Conservation (phyloP, 2,329 filamentous ascomycete genomes). For the Trichophyton rubrum region DNA sequence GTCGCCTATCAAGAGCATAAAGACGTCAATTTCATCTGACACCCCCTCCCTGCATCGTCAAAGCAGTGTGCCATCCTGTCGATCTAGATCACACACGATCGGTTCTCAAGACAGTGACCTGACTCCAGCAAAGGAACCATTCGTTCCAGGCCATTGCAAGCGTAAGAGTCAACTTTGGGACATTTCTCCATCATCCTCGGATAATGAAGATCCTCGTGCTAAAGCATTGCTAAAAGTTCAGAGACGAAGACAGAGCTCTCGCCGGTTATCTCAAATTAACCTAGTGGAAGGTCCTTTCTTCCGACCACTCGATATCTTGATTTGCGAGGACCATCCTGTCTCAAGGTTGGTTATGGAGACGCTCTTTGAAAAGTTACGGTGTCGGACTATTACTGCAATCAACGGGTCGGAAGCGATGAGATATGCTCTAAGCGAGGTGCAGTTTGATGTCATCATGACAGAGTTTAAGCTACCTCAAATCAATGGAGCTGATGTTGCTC, state of each 20-base stretch:
- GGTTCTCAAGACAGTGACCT: conserved; percentile 87
- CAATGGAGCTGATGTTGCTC: conserved; percentile 85
- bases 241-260: conserved; percentile 85
- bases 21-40: conserved; percentile 27
- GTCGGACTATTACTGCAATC: conserved; percentile 79
- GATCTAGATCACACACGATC: conserved; percentile 79
- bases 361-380: conserved; percentile 84
- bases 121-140: conserved; percentile 50
- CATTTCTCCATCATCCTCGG: conserved; percentile 91
- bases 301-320: conserved; percentile 80
- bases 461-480: conserved; percentile 93
- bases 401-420: conserved; percentile 86
- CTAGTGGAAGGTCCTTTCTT: conserved; percentile 75
- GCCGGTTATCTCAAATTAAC: conserved; percentile 82
- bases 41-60: conserved; percentile 52
- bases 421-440: conserved; percentile 91
- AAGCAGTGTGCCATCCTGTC: conserved; percentile 47
- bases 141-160: conserved; percentile 63
- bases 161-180: conserved; percentile 90
- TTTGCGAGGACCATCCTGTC: conserved; percentile 95
- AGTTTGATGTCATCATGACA: conserved; percentile 97
- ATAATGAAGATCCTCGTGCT: conserved; percentile 88
- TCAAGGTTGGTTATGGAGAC: conserved; percentile 99
- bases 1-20: conserved; percentile 40
- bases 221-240: conserved; percentile 87